phyloP scores from a whole-genome alignment of 2,329 filamentous ascomycete species.

The Claviceps fusiformis region DNA sequence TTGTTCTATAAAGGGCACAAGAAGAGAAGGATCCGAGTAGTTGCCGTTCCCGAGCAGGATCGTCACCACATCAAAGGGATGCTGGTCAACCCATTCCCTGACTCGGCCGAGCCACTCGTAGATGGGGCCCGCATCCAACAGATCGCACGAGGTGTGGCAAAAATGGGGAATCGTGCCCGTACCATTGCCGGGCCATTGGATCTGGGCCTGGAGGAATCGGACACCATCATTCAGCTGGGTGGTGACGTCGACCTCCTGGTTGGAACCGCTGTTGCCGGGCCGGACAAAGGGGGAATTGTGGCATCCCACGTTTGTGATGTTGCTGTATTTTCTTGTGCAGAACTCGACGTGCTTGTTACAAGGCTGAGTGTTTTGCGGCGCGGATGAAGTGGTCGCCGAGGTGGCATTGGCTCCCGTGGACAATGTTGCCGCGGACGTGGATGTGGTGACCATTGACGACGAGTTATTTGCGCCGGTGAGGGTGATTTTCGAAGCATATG shows the following conservation, averaged over 20 bases:
- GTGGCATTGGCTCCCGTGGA: conserved; percentile 25
- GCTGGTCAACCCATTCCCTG: conserved; percentile 53
- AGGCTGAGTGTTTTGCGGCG: conserved; percentile 56
- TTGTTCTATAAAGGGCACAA: conserved; percentile 52
- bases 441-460: conserved; percentile 18
- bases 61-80: conserved; percentile 81
- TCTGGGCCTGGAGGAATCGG: conserved; percentile 49
- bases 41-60: conserved; percentile 77
- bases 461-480: conserved; percentile 22
- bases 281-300: conserved; percentile 74
- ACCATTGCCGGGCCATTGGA: conserved; percentile 40
- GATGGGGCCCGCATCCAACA: conserved; percentile 70
- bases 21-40: conserved; percentile 50
- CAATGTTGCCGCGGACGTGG: conserved; percentile 23
- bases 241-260: conserved; percentile 55
- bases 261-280: conserved; percentile 57
- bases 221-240: conserved; percentile 68
- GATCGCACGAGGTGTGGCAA: conserved; percentile 72
- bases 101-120: conserved; percentile 59
- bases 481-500: conserved; percentile 29
- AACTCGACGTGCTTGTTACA: conserved; percentile 73
- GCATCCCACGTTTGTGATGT: conserved; percentile 63
- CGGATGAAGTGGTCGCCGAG: conserved; percentile 19
- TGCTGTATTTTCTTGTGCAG: conserved; percentile 63
- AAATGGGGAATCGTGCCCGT: conserved; percentile 44